Evolutionary conservation across 495 filamentous ascomycete species (phyloP), one percentile per base, ranked within the genome.

Genomic region (Penicillium subrubescens): DNA sequence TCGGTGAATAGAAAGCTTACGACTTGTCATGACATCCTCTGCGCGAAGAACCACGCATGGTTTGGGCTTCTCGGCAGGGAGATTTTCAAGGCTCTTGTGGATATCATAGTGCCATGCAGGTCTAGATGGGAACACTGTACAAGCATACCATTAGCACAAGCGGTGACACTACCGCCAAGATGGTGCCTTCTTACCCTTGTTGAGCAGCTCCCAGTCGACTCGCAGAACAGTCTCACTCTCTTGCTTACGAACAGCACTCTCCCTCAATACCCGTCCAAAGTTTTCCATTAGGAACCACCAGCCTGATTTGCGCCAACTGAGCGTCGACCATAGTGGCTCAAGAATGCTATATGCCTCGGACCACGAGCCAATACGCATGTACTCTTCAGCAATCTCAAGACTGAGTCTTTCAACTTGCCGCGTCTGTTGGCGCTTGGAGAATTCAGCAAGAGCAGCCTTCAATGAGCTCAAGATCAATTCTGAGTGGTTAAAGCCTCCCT

Each of bases 131-230:
- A 93, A 93, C 21, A 74, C 88, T 89, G 71, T 44, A 68, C n/a
- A 21, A 48, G 52, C 54, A 14, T 7, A 23, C 23, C 21, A 25
- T 56, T 56, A 56, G 53, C 23, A 56, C 17, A 21, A 29, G 19
- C 31, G 2, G 33, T 15, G 25, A n/a, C 12, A 52, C 37, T 33
- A 21, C 2, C 6, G 7, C 12, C 0, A 15, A 2, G 31, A 23
- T 14, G 10, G n/a, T 12, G 17, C 35, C 33, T 11, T 56, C 90
- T 74, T 73, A 93, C 90, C 79, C 62, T 77, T 80, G 67, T 88
- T 88, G 63, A 92, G 77, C 35, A 97, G 81, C 71, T 97, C 94
- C 87, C 93, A 94, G 58, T 92, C 89, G n/a, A 94, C 88, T 39
- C 86, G 84, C 31, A 97, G 71, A 11, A 94, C 77, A 15, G 87